Evolutionary conservation across 2,329 filamentous ascomycete species (phyloP).

Genomic region (Plectosphaerella cucumerina): DNA sequence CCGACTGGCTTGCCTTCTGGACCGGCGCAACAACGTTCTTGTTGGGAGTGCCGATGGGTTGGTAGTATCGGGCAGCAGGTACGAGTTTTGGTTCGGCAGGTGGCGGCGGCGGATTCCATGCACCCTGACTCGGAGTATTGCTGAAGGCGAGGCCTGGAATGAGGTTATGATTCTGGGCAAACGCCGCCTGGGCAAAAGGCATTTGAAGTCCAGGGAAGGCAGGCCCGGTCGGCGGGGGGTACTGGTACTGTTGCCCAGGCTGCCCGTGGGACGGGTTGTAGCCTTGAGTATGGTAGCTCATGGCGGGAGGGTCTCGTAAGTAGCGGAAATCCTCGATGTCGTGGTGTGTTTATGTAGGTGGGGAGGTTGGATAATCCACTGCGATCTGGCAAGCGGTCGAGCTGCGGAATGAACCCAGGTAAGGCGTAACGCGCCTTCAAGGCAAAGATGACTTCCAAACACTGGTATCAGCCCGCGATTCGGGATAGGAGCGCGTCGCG

Average conservation of each 20-base stretch:
- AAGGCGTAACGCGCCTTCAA: too few species aligned
- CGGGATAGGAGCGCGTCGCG: too few species aligned
- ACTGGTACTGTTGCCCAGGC: not conserved
- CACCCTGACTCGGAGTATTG: not conserved
- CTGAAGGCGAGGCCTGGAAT: conserved; percentile 20
- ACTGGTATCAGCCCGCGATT: too few species aligned
- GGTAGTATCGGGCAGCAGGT: conserved; percentile 12
- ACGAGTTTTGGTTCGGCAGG: conserved; percentile 12
- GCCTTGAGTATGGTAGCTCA: not conserved
- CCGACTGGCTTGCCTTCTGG: not conserved
- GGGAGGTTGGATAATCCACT: too few species aligned
- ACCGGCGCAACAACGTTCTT: not conserved
- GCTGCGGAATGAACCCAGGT: too few species aligned
- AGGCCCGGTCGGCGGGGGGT: not conserved
- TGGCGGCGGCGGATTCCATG: conserved; percentile 1
- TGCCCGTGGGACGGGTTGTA: not conserved
- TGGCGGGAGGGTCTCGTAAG: not conserved
- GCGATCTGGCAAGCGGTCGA: too few species aligned
- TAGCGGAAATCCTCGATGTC: too few species aligned
- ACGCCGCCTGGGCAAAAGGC: conserved; percentile 4
- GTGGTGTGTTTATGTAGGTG: too few species aligned
- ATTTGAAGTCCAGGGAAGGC: not conserved
- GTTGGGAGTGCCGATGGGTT: conserved; percentile 1
- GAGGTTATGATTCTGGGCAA: conserved; percentile 14
- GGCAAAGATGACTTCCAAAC: too few species aligned